phyloP scores from a whole-genome alignment of 495 filamentous ascomycete genomes.

The Penicillium crystallinum region DNA sequence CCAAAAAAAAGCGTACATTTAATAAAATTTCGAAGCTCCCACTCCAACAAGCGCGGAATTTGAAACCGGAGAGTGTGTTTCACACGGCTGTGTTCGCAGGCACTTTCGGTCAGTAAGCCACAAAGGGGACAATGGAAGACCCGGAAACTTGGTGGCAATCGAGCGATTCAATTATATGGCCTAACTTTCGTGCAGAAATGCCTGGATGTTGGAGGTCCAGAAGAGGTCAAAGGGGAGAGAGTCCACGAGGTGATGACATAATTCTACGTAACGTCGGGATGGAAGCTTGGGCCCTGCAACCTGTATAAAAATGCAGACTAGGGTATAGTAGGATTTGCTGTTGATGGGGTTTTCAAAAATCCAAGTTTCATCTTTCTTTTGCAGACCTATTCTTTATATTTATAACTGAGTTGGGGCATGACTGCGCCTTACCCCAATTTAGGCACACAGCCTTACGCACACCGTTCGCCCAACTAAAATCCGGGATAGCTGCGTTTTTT shows the following conservation, averaged over 20 bases:
- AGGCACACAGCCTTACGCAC: constrained; percentile 16
- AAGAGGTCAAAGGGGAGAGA: constrained; percentile 11
- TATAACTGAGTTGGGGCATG: neutral
- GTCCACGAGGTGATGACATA: constrained; percentile 37
- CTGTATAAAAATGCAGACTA: neutral
- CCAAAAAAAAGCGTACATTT: constrained; percentile 1
- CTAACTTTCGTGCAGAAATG: neutral
- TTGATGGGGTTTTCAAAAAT: neutral
- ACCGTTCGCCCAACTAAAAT: neutral
- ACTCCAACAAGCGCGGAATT: constrained; percentile 14
- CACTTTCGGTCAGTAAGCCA: neutral
- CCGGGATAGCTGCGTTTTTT: neutral
- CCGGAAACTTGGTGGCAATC: neutral
- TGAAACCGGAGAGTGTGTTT: constrained; percentile 25
- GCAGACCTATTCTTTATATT: neutral
- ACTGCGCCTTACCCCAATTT: constrained; percentile 3
- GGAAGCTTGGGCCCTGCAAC: constrained; percentile 4
- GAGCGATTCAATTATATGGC: neutral
- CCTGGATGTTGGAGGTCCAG: constrained; percentile 2
- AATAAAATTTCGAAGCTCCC: constrained; percentile 20
- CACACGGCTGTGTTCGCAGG: constrained; percentile 31
- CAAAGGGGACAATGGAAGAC: neutral
- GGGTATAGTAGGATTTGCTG: neutral
- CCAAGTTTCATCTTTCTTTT: neutral
- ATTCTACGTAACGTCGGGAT: constrained; percentile 27